Evolutionary conservation across 225 moss, liverwort and hornwort species (phyloP).

Genomic region (Bryum argenteum): DNA sequence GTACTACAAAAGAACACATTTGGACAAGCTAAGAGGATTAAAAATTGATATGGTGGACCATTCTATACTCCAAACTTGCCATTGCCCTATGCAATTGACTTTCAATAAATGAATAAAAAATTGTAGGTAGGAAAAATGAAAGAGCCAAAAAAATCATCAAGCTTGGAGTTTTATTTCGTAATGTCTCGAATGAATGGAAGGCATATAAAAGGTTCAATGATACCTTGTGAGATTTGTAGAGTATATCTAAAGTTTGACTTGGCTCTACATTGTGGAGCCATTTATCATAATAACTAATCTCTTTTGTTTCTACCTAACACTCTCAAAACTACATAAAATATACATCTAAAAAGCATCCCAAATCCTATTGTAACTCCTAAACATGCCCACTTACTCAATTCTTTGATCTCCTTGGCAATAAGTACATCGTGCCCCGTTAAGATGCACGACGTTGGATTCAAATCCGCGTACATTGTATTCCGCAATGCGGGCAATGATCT

Average conservation of each 20-base stretch:
- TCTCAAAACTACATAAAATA: conserved; percentile 71
- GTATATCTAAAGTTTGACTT: background rate
- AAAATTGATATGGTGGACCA: no score
- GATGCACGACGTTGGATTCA: conserved; percentile 77
- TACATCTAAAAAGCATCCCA: conserved; percentile 61
- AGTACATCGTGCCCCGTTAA: conserved; percentile 59
- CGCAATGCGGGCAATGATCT: conserved; percentile 37
- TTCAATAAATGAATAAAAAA: no score
- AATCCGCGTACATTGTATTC: conserved; percentile 39
- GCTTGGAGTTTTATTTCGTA: no score
- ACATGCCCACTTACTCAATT: conserved; percentile 74
- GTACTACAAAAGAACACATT: no score
- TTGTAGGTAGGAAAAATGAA: no score
- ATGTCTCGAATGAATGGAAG: no score
- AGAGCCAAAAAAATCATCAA: background rate
- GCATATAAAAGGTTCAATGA: no score
- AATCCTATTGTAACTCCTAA: conserved; percentile 66
- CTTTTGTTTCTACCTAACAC: conserved; percentile 52
- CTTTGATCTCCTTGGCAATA: conserved; percentile 48
- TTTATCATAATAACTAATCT: background rate
- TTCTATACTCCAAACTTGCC: no score
- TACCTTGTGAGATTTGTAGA: background rate
- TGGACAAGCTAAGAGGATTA: no score
- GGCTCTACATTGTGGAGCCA: background rate
- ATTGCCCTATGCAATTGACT: no score